phyloP scores from a whole-genome alignment of 176 grass and related monocot genomes.

The Oryza glaberrima region DNA sequence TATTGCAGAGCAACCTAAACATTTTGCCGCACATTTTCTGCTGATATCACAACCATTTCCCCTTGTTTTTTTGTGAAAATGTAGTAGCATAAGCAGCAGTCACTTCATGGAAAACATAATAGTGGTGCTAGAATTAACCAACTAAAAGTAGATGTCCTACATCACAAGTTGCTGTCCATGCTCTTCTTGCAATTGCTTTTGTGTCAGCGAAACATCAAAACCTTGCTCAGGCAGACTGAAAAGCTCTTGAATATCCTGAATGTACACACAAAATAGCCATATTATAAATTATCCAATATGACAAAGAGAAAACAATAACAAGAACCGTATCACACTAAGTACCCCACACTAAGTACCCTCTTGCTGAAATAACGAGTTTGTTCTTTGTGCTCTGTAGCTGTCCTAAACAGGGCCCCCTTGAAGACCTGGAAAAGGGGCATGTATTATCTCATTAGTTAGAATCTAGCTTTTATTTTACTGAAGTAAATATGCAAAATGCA shows the following conservation, averaged over 20 bases:
- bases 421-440: conserved; percentile 58
- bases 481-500: not conserved
- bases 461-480: conserved; percentile 7
- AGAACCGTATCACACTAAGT: conserved; percentile 24
- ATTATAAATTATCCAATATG: not conserved
- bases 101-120: not conserved
- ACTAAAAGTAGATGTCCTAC: conserved; percentile 47
- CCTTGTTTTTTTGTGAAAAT: conserved; percentile 18
- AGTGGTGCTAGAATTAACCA: conserved; percentile 10
- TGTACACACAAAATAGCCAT: conserved; percentile 26
- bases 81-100: not conserved
- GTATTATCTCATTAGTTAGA: conserved; percentile 18
- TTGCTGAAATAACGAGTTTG: conserved; percentile 92
- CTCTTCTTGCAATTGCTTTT: conserved; percentile 84
- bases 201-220: conserved; percentile 87
- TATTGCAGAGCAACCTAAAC: not conserved
- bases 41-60: not conserved
- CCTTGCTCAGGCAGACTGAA: conserved; percentile 86
- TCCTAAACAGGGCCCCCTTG: conserved; percentile 87
- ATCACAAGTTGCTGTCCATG: conserved; percentile 66
- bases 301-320: conserved; percentile 31
- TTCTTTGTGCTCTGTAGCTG: conserved; percentile 91
- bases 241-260: conserved; percentile 80
- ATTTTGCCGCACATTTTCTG: not conserved
- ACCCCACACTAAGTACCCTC: conserved; percentile 67